Evolutionary conservation across 2,329 filamentous ascomycete genomes (phyloP), one percentile per base, ranked within the genome.

Genomic region (Diaporthe caulivora): DNA sequence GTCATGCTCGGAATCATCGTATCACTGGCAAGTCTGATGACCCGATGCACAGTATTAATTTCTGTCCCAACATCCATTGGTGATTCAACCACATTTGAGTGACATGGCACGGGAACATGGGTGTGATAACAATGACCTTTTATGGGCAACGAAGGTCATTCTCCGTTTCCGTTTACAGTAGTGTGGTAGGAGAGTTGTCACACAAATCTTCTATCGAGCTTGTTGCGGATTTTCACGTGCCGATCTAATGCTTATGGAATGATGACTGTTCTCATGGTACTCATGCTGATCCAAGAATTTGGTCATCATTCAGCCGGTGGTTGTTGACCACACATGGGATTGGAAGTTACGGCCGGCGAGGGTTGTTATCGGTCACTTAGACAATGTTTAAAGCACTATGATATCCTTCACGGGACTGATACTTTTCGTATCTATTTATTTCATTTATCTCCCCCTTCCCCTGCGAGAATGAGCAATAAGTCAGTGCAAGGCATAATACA

Each of bases 141-240:
- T 26, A 49, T 64, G 60, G 42, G 60, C 42, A 34, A 31, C 42
- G 21, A 64, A 34, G 42, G 42, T 34, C 24, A 64, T 49, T 49
- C 42, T 34, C 26, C 60, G 60, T 64, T 34, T 34, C 60, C 29
- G 11, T 64, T 64, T 64, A 21, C 17, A 24, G 60, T 11, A 15
- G 24, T 17, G 26, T 64, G 42, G 2, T 49, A 34, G 17, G 42
- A 49, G 42, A 64, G 18, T 15, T 34, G 42, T 64, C 40, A 49
- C 34, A 34, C 24, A 49, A 64, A 26, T 64, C 29, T 26, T 64
- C 24, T 64, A 64, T 64, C 60, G 60, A 64, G 29, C 42, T 6
- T 5, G 10, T 17, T 64, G 42, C 40, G 42, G 42, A 49, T 49
- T 7, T 49, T 49, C 60, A 64, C 42, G 17, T 64, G 60, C 60